These are phyloP conservation scores for Dryadomyces quercus-mongolicae DNA, from an alignment of 2,329 filamentous ascomycete species.

Conservation along the genomic window DNA sequence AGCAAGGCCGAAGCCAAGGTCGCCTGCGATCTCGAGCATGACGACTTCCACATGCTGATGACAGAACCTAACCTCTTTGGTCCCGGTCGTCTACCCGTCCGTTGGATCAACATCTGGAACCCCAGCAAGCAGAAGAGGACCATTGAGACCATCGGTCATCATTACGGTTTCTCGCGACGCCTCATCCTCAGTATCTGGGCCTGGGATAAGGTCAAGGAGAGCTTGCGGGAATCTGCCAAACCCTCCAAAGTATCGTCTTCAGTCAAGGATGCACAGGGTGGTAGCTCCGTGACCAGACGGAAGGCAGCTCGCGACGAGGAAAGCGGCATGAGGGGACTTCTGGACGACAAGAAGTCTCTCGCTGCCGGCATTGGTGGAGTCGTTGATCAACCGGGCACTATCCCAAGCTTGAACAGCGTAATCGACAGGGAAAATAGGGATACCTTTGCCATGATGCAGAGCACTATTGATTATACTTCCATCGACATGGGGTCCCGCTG, in stretches of 20 bases:
- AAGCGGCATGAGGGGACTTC: too few relatives aligned
- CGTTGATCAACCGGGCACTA: too few relatives aligned
- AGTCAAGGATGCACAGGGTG: background rate
- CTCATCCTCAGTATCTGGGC: slow-evolving; percentile 48
- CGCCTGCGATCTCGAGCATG: slow-evolving; percentile 37
- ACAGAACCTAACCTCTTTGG: slow-evolving; percentile 6
- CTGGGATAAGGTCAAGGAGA: slow-evolving; percentile 19
- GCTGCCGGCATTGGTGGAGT: too few relatives aligned
- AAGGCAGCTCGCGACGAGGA: too few relatives aligned
- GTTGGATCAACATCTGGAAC: slow-evolving; percentile 70
- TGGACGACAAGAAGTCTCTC: too few relatives aligned
- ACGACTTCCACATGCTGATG: slow-evolving; percentile 28
- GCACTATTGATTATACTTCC: slow-evolving; percentile 66
- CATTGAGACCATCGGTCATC: slow-evolving; percentile 41
- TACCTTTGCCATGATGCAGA: slow-evolving; percentile 44
- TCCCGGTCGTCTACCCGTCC: slow-evolving; percentile 33
- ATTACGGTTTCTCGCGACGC: slow-evolving; percentile 58
- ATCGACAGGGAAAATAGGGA: slow-evolving; percentile 16
- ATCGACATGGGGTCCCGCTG: slow-evolving; percentile 57
- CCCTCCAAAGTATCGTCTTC: background rate
- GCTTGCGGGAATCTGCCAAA: background rate
- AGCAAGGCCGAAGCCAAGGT: slow-evolving; percentile 41
- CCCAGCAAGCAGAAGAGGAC: slow-evolving; percentile 46
- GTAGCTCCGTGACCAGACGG: too few relatives aligned
- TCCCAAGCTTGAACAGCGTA: background rate